Percentiles rank a stretch among this genome's conserved stretches.
These are phyloP conservation scores for Paecilomyces sp. DNA, from an alignment of 2,329 filamentous ascomycete genomes.

Conservation along the genomic window DNA sequence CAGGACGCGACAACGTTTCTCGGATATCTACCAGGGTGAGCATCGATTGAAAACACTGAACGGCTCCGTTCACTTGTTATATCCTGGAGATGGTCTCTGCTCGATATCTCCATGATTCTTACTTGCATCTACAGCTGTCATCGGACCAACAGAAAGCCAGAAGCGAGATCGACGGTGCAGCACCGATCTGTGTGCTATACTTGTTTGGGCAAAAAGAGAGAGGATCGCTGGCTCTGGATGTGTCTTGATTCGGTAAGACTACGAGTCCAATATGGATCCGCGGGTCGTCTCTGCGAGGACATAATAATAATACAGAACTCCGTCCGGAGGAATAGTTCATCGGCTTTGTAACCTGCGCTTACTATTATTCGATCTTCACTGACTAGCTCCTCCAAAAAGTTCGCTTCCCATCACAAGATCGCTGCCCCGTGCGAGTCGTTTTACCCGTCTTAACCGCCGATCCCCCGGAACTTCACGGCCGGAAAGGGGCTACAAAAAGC, in stretches of 20 bases:
- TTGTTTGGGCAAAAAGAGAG: not conserved
- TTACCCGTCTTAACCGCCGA: not conserved
- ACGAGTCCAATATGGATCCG: not conserved
- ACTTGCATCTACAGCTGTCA: too few species aligned
- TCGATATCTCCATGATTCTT: too few species aligned
- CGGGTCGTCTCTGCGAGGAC: not conserved
- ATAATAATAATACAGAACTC: not conserved
- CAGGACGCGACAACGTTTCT: too few species aligned
- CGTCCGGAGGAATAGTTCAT: not conserved
- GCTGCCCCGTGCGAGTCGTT: not conserved
- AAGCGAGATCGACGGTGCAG: not conserved
- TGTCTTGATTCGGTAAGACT: not conserved
- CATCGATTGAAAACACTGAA: too few species aligned
- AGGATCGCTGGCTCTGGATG: not conserved
- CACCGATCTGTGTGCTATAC: not conserved
- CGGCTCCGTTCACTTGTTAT: too few species aligned
- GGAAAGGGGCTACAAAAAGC: not conserved
- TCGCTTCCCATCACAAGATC: not conserved
- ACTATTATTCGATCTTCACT: not conserved
- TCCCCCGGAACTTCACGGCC: not conserved
- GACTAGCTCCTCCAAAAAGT: not conserved
- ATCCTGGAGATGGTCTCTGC: too few species aligned
- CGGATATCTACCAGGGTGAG: too few species aligned
- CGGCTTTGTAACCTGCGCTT: not conserved
- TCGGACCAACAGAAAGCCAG: too few species aligned